Conservation (phyloP, 148 eudicot genomes). For the Chenopodium berlandieri region DNA sequence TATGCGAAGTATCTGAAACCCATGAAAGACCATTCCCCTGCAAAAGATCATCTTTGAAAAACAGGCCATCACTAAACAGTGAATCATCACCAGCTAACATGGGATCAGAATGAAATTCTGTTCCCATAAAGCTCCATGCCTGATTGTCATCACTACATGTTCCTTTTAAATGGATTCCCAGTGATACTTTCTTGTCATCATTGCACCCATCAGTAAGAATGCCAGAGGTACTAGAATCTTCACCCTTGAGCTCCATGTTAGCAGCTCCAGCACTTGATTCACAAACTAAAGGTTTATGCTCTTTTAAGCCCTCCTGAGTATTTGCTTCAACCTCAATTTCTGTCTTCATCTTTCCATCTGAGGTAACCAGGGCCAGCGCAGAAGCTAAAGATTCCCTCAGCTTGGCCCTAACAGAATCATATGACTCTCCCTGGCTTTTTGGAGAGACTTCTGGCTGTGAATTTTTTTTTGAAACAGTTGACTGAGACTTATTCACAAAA, state of each 20-base stretch:
- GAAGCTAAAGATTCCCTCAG: conserved; percentile 86
- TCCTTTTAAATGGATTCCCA: conserved; percentile 22
- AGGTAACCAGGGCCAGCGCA: conserved; percentile 63
- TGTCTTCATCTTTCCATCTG: conserved; percentile 31
- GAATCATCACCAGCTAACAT: conserved; percentile 55
- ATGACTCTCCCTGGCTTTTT: conserved; percentile 45
- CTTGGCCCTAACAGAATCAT: conserved; percentile 76
- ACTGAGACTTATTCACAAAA: conserved; percentile 41
- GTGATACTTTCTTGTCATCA: conserved; percentile 27
- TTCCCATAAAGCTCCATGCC: conserved; percentile 35
- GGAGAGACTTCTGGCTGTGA: conserved; percentile 40
- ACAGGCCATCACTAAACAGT: conserved; percentile 57
- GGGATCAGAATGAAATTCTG: conserved; percentile 41
- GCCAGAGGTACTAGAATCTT: conserved; percentile 22
- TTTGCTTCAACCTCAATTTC: conserved; percentile 16
- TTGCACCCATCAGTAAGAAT: conserved; percentile 27
- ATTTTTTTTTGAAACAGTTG: conserved; percentile 43
- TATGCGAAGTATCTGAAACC: conserved; percentile 56
- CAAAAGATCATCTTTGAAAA: conserved; percentile 77
- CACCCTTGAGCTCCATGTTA: conserved; percentile 24
- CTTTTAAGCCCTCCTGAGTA: conserved; percentile 19
- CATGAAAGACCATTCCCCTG: conserved; percentile 93
- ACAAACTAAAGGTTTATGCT: conserved; percentile 30
- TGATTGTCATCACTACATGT: conserved; percentile 29
- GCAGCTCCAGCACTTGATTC: conserved; percentile 17